phyloP scores from a whole-genome alignment of 2,329 filamentous ascomycete genomes.

The Curvularia hawaiiensis region DNA sequence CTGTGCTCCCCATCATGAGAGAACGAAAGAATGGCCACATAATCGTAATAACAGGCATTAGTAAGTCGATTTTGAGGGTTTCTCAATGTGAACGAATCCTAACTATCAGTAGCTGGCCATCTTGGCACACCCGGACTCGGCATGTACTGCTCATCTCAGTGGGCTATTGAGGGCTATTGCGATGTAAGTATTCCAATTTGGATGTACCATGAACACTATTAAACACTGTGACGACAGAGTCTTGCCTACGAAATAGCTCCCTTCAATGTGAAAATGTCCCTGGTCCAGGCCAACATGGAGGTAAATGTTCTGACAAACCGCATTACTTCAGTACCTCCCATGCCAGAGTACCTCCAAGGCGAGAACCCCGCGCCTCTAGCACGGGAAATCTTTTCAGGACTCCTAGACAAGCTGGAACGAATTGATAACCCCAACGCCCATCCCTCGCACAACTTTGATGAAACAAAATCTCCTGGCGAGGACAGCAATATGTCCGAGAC shows the following conservation, averaged over 20 bases:
- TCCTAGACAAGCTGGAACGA: constrained; percentile 77
- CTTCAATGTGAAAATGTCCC: constrained; percentile 95
- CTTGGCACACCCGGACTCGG: constrained; percentile 90
- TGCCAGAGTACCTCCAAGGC: constrained; percentile 70
- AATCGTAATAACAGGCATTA: constrained; percentile 86
- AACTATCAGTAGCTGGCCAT: constrained; percentile 67
- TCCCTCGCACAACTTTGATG: constrained; percentile 35
- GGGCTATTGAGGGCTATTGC: constrained; percentile 95
- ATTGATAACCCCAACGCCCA: constrained; percentile 48
- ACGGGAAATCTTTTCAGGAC: constrained; percentile 79
- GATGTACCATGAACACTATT: background rate
- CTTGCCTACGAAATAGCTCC: constrained; percentile 93
- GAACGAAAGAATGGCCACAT: constrained; percentile 85
- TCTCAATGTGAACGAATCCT: constrained; percentile 4
- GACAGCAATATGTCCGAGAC: constrained; percentile 34
- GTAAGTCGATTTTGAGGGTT: constrained; percentile 40
- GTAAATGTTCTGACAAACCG: constrained; percentile 85
- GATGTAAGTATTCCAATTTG: constrained; percentile 59
- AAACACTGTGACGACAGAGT: constrained; percentile 51
- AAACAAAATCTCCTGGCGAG: constrained; percentile 38
- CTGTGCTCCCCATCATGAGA: constrained; percentile 78
- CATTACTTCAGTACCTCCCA: constrained; percentile 80
- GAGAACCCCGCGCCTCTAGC: constrained; percentile 79
- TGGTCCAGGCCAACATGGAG: constrained; percentile 95
- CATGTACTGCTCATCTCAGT: constrained; percentile 89